Base-by-base conservation (phyloP, 805 yeast species). In the Metschnikowia gruessii region DNA sequence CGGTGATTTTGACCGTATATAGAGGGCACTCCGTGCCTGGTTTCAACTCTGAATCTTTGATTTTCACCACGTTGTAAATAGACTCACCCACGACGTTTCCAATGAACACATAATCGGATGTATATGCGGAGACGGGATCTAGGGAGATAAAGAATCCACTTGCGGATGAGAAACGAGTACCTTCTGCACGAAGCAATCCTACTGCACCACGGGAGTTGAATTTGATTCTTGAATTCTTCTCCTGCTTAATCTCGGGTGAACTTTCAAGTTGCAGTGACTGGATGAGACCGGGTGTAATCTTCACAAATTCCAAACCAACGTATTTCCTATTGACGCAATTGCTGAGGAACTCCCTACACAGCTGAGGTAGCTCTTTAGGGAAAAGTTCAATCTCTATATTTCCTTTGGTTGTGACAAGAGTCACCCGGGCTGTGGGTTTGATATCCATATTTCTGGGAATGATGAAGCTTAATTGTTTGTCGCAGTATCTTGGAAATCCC, bases 341-440 rank as follows among this genome's bases (percentile, higher is more conserved):
- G 42, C 70, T 68, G n/a, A 85, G 57, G 53, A 85, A 83, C 32
- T 58, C 56, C 30, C 72, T 57, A 26, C 76, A 57, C 1, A 80
- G 72, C 0, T 52, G 50, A 0, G 90, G 89, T 3, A 77, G 62
- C 58, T 86, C 88, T 53, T 79, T 79, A 11, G 90, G 87, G 82
- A 85, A 86, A 6, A 85, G 60, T 47, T 81, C 90, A 1, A 85
- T 61, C 21, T 74, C 79, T 0, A 85, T 62, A 2, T 69, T 63
- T 0, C 92, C 92, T 45, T 79, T 80, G 2, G 77, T 66, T 0
- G 92, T 84, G 15, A 61, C 54, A 2, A 86, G 50, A 2, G 69
- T 60, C n/a, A 81, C 83, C 52, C 76, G 77, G 3, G 85, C 87
- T 9, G 79, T 72, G 1, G 86, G 78, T 38, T 71, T 69, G n/a